These are phyloP conservation scores for Kazachstania kunashirensis DNA, from an alignment of 805 yeast genomes.

Conservation along the genomic window DNA sequence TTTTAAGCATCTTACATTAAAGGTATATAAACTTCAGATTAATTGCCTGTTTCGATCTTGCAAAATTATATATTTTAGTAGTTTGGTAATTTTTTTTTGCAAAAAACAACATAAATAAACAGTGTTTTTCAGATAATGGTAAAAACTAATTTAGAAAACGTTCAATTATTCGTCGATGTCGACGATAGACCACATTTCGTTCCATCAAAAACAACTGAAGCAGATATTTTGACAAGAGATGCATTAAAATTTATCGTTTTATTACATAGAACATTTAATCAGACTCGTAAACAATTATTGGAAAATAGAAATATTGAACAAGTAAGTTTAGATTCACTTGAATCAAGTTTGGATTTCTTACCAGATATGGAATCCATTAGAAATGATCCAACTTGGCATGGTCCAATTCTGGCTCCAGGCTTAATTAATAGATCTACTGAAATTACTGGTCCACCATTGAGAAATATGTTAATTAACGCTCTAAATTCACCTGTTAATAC, in stretches of 20 bases:
- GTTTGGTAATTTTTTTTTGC: no score
- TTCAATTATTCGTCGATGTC: slow-evolving; percentile 30
- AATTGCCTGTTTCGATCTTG: no score
- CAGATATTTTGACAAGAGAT: slow-evolving; percentile 33
- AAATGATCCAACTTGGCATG: slow-evolving; percentile 66
- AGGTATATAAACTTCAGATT: no score
- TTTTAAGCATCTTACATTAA: no score
- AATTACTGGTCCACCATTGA: slow-evolving; percentile 79
- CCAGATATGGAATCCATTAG: slow-evolving; percentile 60
- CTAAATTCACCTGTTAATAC: slow-evolving; percentile 70
- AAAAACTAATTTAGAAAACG: slow-evolving; percentile 25
- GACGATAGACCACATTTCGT: slow-evolving; percentile 21
- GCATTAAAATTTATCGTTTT: slow-evolving; percentile 61
- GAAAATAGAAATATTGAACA: slow-evolving; percentile 56
- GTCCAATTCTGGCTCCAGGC: slow-evolving; percentile 63
- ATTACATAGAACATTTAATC: slow-evolving; percentile 63
- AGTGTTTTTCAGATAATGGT: slow-evolving; percentile 16
- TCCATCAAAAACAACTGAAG: slow-evolving; percentile 33
- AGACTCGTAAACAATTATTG: slow-evolving; percentile 47
- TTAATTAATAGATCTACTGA: slow-evolving; percentile 67
- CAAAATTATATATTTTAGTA: no score
- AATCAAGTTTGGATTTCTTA: slow-evolving; percentile 48
- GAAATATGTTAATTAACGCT: slow-evolving; percentile 77
- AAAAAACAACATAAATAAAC: no score
- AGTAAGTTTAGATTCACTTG: slow-evolving; percentile 50